These are phyloP conservation scores for Sphenostylis stenocarpa DNA, from an alignment of 306 rosid genomes.

Conservation along the genomic window DNA sequence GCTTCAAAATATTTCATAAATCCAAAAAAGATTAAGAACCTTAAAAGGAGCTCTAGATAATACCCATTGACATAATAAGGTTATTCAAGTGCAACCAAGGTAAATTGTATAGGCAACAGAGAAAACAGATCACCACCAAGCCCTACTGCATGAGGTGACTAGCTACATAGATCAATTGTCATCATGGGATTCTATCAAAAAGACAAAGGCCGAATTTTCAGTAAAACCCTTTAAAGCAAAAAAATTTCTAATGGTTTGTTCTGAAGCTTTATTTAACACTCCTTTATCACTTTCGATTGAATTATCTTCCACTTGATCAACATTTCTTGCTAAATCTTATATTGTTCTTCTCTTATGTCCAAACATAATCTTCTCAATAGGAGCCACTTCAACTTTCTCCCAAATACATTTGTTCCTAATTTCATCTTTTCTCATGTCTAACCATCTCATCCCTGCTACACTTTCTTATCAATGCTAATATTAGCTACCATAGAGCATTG, in stretches of 20 bases:
- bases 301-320: conserved; percentile 14
- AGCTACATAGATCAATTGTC: neutral
- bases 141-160: neutral
- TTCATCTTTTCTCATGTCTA: neutral
- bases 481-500: neutral
- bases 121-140: neutral
- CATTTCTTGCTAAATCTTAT: neutral
- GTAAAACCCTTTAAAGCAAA: neutral
- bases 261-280: neutral
- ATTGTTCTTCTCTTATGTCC: neutral
- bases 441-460: neutral
- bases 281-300: neutral
- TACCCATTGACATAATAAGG: neutral
- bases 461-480: neutral
- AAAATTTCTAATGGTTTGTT: neutral
- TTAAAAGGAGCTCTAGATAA: neutral
- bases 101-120: neutral
- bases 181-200: neutral
- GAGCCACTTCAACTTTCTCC: neutral
- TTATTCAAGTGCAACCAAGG: neutral
- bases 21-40: conserved; percentile 2
- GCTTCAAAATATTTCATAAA: conserved; percentile 7
- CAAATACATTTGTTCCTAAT: neutral
- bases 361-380: conserved; percentile 19
- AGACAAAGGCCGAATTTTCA: neutral